Conservation (phyloP, 2,329 filamentous ascomycete species). For the Myriangium duriaei region DNA sequence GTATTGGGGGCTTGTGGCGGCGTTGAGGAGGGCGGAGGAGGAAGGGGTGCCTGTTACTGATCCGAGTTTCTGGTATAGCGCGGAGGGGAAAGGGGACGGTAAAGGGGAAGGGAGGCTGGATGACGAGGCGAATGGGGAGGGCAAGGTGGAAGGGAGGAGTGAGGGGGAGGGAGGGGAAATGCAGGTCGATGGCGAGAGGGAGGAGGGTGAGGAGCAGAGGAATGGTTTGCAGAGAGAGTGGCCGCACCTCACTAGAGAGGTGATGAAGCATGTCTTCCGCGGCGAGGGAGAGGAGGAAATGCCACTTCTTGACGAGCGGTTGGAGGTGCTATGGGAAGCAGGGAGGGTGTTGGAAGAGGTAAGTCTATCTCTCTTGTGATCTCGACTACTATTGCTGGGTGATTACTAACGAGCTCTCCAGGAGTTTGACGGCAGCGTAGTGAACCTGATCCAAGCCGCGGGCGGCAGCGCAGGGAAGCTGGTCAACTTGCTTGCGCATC, state of each 20-base stretch:
- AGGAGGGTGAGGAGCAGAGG: slow-evolving; percentile 30
- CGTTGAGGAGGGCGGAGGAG: slow-evolving; percentile 74
- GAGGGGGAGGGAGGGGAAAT: background rate
- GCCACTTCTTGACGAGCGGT: slow-evolving; percentile 65
- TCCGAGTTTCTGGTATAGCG: slow-evolving; percentile 72
- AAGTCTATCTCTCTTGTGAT: slow-evolving; percentile 20
- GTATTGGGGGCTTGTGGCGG: slow-evolving; percentile 87
- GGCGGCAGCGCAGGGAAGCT: slow-evolving; percentile 68
- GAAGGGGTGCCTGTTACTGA: slow-evolving; percentile 86
- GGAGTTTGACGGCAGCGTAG: slow-evolving; percentile 64
- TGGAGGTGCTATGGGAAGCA: slow-evolving; percentile 71
- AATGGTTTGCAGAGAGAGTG: background rate
- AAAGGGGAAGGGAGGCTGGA: slow-evolving; percentile 27
- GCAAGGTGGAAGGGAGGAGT: slow-evolving; percentile 31
- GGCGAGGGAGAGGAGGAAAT: slow-evolving; percentile 80
- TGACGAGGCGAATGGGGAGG: background rate
- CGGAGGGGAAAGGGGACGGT: too few species aligned
- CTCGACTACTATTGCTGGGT: background rate
- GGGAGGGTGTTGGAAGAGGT: slow-evolving; percentile 69
- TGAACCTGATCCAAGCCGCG: slow-evolving; percentile 60
- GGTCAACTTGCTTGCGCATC: slow-evolving; percentile 70
- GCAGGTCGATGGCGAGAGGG: slow-evolving; percentile 47
- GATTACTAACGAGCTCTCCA: slow-evolving; percentile 23
- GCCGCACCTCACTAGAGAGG: slow-evolving; percentile 44
- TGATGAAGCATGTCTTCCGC: slow-evolving; percentile 67